These are phyloP conservation scores for Pythium coloratum DNA, from an alignment of 352 stramenopile genomes.

Conservation along the genomic window DNA sequence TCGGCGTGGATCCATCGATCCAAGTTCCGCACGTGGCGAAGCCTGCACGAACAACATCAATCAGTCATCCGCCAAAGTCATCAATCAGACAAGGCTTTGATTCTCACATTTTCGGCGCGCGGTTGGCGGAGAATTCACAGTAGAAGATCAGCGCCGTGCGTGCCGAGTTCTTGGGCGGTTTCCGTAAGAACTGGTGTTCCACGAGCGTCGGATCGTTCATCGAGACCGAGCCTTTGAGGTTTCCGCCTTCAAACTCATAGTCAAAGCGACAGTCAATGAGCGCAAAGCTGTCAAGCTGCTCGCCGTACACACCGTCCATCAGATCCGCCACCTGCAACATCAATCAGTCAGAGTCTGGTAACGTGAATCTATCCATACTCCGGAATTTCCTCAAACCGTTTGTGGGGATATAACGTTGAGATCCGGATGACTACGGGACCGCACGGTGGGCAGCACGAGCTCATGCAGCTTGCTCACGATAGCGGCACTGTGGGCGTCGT, in stretches of 20 bases:
- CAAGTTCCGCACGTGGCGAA: constrained; percentile 59
- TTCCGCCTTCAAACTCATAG: constrained; percentile 51
- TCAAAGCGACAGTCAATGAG: constrained; percentile 66
- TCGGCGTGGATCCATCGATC: constrained; percentile 61
- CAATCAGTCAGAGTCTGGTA: too few species aligned
- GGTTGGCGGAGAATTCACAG: constrained; percentile 70
- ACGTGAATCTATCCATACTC: not conserved
- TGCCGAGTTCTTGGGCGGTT: constrained; percentile 24
- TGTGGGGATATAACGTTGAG: constrained; percentile 58
- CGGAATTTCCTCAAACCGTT: constrained; percentile 29
- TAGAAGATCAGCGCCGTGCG: constrained; percentile 62
- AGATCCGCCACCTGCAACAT: constrained; percentile 31
- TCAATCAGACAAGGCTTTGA: not conserved
- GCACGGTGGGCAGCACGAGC: constrained; percentile 49
- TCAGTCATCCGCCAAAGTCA: not conserved
- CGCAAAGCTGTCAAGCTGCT: constrained; percentile 31
- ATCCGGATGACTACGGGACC: constrained; percentile 52
- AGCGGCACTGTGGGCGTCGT: constrained; percentile 1
- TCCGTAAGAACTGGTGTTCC: constrained; percentile 42
- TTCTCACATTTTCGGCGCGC: constrained; percentile 61
- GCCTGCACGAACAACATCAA: constrained; percentile 23
- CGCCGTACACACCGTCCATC: constrained; percentile 38
- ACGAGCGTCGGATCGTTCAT: constrained; percentile 46
- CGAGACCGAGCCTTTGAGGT: constrained; percentile 37
- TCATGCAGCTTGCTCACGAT: constrained; percentile 11